phyloP scores from a whole-genome alignment of 805 yeast genomes.

The Cyberlindnera galapagoensis region DNA sequence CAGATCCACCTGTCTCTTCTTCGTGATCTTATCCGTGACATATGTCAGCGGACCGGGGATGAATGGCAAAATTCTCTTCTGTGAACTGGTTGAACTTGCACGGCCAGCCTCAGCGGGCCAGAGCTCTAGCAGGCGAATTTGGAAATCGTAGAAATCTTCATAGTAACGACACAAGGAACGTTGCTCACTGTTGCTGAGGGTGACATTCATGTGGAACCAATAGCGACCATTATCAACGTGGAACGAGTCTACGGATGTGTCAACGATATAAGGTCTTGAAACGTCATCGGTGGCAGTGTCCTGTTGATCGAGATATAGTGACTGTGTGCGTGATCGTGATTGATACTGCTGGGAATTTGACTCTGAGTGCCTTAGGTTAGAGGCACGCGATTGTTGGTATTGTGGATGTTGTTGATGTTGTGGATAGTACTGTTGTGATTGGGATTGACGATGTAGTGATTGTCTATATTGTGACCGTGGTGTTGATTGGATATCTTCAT shows the following conservation, averaged over 20 bases:
- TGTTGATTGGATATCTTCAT: constrained; percentile 22
- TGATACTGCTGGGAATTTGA: constrained; percentile 7
- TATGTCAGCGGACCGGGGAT: constrained; percentile 95
- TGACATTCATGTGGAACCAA: constrained; percentile 74
- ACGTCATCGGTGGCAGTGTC: constrained; percentile 12
- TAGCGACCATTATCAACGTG: constrained; percentile 79
- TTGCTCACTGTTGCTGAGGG: constrained; percentile 57
- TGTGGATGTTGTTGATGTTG: neutral
- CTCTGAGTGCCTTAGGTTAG: neutral
- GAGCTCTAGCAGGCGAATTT: constrained; percentile 69
- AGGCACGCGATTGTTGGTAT: neutral
- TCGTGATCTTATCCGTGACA: constrained; percentile 70
- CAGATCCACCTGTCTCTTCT: constrained; percentile 46
- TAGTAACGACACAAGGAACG: constrained; percentile 81
- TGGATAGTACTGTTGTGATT: neutral
- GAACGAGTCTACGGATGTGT: constrained; percentile 73
- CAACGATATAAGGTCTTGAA: constrained; percentile 19
- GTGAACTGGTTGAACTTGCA: constrained; percentile 55
- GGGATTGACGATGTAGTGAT: constrained; percentile 1
- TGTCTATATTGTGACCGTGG: constrained; percentile 6
- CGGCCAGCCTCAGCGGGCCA: constrained; percentile 94
- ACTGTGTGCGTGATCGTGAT: constrained; percentile 4
- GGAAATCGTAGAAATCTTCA: constrained; percentile 94
- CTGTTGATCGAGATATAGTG: constrained; percentile 3
- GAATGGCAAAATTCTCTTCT: constrained; percentile 77